These are phyloP conservation scores for Alternaria novae-zelandiae DNA, from an alignment of 2,329 filamentous ascomycete species.

Conservation along the genomic window DNA sequence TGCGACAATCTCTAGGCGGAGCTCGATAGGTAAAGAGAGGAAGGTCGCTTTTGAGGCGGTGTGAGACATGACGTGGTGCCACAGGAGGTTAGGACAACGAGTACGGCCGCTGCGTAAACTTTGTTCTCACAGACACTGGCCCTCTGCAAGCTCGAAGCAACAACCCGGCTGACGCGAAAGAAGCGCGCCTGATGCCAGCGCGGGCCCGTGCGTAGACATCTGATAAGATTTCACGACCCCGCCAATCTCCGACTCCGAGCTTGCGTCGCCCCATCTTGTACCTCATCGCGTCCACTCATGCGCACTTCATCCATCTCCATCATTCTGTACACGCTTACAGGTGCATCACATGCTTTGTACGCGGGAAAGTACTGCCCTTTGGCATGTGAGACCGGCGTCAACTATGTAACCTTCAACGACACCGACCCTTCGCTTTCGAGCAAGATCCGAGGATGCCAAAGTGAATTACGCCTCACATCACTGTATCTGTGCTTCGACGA, in stretches of 20 bases:
- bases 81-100: not conserved
- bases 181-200: not conserved
- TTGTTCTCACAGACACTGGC: not conserved
- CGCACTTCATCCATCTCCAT: conserved; percentile 17
- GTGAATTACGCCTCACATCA: conserved; percentile 30
- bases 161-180: not conserved
- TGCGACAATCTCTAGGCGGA: conserved; percentile 43
- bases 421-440: conserved; percentile 32
- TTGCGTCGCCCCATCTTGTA: conserved; percentile 9
- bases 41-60: conserved; percentile 10
- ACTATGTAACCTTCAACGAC: conserved; percentile 43
- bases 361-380: conserved; percentile 37
- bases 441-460: conserved; percentile 36
- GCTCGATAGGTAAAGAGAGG: conserved; percentile 45
- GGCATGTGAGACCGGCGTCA: conserved; percentile 37
- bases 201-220: conserved; percentile 17
- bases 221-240: conserved; percentile 30
- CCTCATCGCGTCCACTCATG: conserved; percentile 23
- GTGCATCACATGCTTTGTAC: conserved; percentile 21
- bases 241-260: conserved; percentile 23
- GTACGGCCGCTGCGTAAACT: not conserved
- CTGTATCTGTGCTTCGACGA: conserved; percentile 39
- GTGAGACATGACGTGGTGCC: not conserved
- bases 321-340: not conserved
- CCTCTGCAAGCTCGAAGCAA: not conserved